Evolutionary conservation across 495 filamentous ascomycete species (phyloP).

Genomic region (Echria macrotheca): DNA sequence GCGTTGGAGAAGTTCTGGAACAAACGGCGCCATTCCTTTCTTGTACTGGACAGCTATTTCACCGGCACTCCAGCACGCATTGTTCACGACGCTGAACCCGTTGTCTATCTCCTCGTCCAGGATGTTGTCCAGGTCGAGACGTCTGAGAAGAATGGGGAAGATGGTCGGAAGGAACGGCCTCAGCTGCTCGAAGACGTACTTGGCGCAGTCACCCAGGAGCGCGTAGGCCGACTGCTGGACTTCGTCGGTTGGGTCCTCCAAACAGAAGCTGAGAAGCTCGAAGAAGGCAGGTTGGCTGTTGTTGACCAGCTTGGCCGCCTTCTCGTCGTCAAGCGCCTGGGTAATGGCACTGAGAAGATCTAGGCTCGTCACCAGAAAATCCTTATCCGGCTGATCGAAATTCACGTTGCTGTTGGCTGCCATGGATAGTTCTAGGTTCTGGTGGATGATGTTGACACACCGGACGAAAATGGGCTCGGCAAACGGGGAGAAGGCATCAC

Average conservation of each 20-base stretch:
- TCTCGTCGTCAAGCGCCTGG: conserved; percentile 74
- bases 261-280: conserved; percentile 81
- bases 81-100: conserved; percentile 89
- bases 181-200: conserved; percentile 85
- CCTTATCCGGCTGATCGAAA: conserved; percentile 85
- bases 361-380: conserved; percentile 93
- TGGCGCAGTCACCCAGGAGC: conserved; percentile 91
- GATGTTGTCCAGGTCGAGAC: conserved; percentile 76
- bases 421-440: conserved; percentile 74
- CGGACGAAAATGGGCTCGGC: conserved; percentile 77
- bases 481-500: conserved; percentile 75
- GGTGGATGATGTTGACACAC: conserved; percentile 85
- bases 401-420: conserved; percentile 55
- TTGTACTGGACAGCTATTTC: conserved; percentile 85
- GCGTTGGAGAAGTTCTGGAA: conserved; percentile 68
- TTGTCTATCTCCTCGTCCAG: conserved; percentile 68
- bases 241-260: conserved; percentile 88
- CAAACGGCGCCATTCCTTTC: conserved; percentile 66
- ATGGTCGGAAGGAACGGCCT: conserved; percentile 66
- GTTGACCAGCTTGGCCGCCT: conserved; percentile 69
- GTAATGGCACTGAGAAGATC: conserved; percentile 93
- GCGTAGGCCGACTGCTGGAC: conserved; percentile 96
- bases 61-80: conserved; percentile 95
- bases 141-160: conserved; percentile 73
- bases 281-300: conserved; percentile 79